These are phyloP conservation scores for Umbelopsis vinacea DNA, from an alignment of 192 early-diverging fungal species.

Conservation along the genomic window DNA sequence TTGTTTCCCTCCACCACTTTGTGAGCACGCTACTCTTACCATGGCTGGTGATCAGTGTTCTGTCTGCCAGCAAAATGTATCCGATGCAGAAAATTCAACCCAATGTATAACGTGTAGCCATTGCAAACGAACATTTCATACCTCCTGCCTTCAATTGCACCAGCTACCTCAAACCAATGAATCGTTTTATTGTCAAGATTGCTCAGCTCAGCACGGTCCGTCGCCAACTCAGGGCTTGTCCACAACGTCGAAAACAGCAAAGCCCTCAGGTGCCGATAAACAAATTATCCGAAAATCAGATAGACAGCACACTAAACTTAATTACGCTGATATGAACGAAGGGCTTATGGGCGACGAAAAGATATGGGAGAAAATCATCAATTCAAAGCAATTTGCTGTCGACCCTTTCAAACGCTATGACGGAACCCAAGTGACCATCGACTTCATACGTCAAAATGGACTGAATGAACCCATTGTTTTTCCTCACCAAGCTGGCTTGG, in stretches of 20 bases:
- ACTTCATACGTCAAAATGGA: slow-evolving; percentile 65
- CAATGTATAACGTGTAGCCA: slow-evolving; percentile 71
- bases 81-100: background rate
- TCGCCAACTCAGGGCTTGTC: background rate
- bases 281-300: slow-evolving; percentile 60
- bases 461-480: slow-evolving; percentile 80
- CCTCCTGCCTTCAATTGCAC: slow-evolving; percentile 62
- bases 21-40: background rate
- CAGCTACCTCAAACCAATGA: slow-evolving; percentile 65
- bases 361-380: slow-evolving; percentile 79
- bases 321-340: slow-evolving; percentile 86
- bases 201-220: slow-evolving; percentile 58
- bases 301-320: slow-evolving; percentile 61
- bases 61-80: background rate
- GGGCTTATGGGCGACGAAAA: slow-evolving; percentile 77
- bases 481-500: slow-evolving; percentile 67
- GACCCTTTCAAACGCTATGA: slow-evolving; percentile 70
- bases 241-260: background rate
- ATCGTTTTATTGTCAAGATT: slow-evolving; percentile 65
- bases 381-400: slow-evolving; percentile 64
- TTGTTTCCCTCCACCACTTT: too few relatives aligned
- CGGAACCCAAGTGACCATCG: slow-evolving; percentile 69
- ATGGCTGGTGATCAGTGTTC: slow-evolving; percentile 5
- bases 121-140: slow-evolving; percentile 71
- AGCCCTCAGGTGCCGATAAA: slow-evolving; percentile 34